Evolutionary conservation across 1,139 yeast species (phyloP).

Genomic region (Yamadazyma atlantica): DNA sequence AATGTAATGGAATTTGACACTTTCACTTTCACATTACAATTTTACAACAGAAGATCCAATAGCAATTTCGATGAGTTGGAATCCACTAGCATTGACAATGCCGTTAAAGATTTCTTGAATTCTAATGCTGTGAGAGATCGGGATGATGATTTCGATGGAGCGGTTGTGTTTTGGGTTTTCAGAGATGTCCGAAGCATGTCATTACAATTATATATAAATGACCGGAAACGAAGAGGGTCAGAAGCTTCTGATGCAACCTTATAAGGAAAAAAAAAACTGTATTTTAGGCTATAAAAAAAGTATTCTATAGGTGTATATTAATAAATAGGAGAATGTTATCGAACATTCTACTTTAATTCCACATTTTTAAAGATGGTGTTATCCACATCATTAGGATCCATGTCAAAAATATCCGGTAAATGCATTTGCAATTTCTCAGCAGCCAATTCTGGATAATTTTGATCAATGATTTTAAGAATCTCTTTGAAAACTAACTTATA

Average conservation of each 20-base stretch:
- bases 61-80: constrained; percentile 10
- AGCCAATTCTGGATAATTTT: constrained; percentile 46
- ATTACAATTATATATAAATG: constrained; percentile 19
- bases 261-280: background rate
- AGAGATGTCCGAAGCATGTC: constrained; percentile 25
- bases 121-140: constrained; percentile 9
- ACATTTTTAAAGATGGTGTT: constrained; percentile 1
- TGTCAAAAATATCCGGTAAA: constrained; percentile 39
- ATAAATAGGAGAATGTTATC: background rate
- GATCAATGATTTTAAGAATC: constrained; percentile 36
- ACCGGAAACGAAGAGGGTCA: constrained; percentile 11
- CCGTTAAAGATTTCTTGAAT: constrained; percentile 12
- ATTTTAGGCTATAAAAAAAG: background rate
- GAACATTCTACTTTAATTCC: background rate
- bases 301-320: background rate
- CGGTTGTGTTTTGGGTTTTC: constrained; percentile 24
- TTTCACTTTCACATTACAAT: constrained; percentile 16
- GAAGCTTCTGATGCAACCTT: constrained; percentile 4
- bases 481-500: constrained; percentile 52
- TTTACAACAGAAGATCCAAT: constrained; percentile 15
- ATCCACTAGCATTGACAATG: constrained; percentile 11
- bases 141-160: constrained; percentile 23
- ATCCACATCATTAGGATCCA: constrained; percentile 17
- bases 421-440: constrained; percentile 35
- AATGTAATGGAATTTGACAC: constrained; percentile 22